Percentiles rank a stretch among this genome's conserved stretches.
Conservation (phyloP, 345 rosid species). For the Draba incana region DNA sequence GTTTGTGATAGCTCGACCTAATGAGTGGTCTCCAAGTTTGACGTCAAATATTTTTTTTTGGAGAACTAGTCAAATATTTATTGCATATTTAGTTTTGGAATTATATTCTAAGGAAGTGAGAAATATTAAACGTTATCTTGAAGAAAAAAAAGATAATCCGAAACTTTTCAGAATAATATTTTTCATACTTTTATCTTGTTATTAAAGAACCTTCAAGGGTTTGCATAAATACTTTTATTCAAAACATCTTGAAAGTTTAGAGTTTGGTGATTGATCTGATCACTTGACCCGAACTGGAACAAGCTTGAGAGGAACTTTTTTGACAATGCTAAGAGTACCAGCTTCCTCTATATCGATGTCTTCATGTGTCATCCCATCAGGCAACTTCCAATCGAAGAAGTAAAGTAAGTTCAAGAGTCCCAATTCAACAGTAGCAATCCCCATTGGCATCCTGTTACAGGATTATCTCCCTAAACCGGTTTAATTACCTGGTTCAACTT, state of each 20-base stretch:
- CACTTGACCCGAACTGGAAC: slow-evolving; percentile 39
- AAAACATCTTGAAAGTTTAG: not conserved
- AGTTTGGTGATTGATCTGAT: slow-evolving; percentile 22
- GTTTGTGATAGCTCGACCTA: no score
- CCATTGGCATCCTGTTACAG: no score
- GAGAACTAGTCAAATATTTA: no score
- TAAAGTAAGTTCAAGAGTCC: slow-evolving; percentile 59
- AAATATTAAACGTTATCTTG: no score
- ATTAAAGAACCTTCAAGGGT: not conserved
- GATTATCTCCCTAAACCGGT: no score
- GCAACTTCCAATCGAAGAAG: slow-evolving; percentile 57
- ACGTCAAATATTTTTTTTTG: no score
- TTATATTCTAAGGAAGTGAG: no score
- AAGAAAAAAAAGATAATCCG: no score
- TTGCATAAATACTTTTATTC: not conserved
- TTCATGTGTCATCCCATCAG: slow-evolving; percentile 42
- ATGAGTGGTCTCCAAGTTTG: no score
- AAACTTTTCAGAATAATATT: not conserved
- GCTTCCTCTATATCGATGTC: slow-evolving; percentile 49
- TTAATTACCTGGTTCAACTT: no score
- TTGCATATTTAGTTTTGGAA: no score
- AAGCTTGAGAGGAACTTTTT: slow-evolving; percentile 33
- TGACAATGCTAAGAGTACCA: slow-evolving; percentile 40
- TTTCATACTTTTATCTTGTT: not conserved
- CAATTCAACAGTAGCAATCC: slow-evolving; percentile 48